phyloP scores from a whole-genome alignment of 768 basidiomycete species.

The Neoboletus magnificus region DNA sequence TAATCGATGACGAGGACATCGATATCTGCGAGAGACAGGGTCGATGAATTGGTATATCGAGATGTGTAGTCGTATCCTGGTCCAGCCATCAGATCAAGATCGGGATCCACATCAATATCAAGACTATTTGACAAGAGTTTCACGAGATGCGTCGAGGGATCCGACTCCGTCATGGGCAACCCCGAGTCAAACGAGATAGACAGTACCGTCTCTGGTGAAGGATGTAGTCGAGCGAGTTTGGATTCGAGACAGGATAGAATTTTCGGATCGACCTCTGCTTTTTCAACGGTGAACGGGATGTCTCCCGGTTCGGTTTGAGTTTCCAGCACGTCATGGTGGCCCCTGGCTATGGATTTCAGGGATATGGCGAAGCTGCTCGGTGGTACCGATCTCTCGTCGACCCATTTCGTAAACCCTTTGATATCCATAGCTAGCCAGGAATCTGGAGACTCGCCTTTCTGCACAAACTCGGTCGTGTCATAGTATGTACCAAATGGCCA shows the following conservation, averaged over 20 bases:
- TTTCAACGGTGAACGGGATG: slow-evolving; percentile 1
- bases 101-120: neutral
- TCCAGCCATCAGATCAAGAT: slow-evolving; percentile 10
- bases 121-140: slow-evolving; percentile 16
- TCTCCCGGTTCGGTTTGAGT: neutral
- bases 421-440: slow-evolving; percentile 30
- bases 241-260: slow-evolving; percentile 19
- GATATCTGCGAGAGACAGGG: slow-evolving; percentile 24
- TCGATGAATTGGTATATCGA: slow-evolving; percentile 14
- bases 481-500: slow-evolving; percentile 53
- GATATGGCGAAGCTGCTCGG: slow-evolving; percentile 39
- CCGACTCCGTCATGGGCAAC: neutral
- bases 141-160: slow-evolving; percentile 15
- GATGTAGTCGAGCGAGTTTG: slow-evolving; percentile 14
- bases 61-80: slow-evolving; percentile 11
- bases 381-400: slow-evolving; percentile 21
- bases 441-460: neutral
- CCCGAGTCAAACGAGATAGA: slow-evolving; percentile 10
- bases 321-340: neutral
- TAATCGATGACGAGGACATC: slow-evolving; percentile 54
- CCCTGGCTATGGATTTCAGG: slow-evolving; percentile 24
- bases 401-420: slow-evolving; percentile 40
- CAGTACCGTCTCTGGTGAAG: slow-evolving; percentile 4
- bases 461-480: slow-evolving; percentile 27
- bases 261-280: slow-evolving; percentile 8